These are phyloP conservation scores for Suillus sp. DNA, from an alignment of 768 basidiomycete genomes.

Conservation along the genomic window DNA sequence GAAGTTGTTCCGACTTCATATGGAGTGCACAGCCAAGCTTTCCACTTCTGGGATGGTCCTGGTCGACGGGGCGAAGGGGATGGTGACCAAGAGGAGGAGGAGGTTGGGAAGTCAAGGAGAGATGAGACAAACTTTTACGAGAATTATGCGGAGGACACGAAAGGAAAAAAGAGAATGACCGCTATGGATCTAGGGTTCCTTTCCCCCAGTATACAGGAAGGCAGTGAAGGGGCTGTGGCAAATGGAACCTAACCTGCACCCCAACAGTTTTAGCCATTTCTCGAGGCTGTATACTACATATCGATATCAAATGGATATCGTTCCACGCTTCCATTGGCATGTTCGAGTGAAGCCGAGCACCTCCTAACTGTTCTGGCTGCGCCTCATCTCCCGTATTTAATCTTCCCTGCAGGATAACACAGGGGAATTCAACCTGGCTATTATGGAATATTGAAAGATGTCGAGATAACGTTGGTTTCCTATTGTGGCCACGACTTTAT, in stretches of 20 bases:
- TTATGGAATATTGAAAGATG: neutral
- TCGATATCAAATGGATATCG: neutral
- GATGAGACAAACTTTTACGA: constrained; percentile 85
- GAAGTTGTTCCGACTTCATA: constrained; percentile 90
- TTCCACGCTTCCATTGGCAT: neutral
- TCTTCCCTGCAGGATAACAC: neutral
- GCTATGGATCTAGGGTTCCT: constrained; percentile 34
- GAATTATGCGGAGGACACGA: constrained; percentile 81
- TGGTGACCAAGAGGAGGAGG: constrained; percentile 19
- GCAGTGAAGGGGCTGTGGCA: no score
- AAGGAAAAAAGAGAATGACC: constrained; percentile 52
- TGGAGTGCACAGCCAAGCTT: constrained; percentile 87
- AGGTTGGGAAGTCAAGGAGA: constrained; percentile 35
- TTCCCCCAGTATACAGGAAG: neutral
- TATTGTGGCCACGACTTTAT: neutral
- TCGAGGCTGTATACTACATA: neutral
- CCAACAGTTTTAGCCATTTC: neutral
- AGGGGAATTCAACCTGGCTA: neutral
- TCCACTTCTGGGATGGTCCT: constrained; percentile 91
- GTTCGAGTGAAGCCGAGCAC: neutral
- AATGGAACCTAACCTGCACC: neutral
- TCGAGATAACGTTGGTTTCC: neutral
- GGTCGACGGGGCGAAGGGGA: constrained; percentile 53
- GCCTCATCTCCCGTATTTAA: neutral
- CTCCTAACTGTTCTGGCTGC: neutral